phyloP scores from a whole-genome alignment of 2,329 filamentous ascomycete species.

The Pseudogymnoascus sp. region DNA sequence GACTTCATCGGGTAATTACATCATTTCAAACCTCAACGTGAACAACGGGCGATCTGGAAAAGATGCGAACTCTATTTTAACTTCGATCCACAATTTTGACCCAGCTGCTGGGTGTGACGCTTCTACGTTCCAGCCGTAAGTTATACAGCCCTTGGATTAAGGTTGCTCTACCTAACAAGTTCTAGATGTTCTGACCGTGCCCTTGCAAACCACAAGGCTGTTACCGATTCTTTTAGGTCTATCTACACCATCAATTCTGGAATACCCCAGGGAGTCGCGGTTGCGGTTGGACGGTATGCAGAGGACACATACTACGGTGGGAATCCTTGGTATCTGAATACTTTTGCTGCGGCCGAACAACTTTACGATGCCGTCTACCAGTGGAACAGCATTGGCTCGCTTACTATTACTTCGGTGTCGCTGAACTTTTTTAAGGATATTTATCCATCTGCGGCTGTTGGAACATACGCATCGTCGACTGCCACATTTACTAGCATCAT shows the following conservation, averaged over 20 bases:
- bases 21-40: slow-evolving; percentile 61
- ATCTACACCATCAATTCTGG: slow-evolving; percentile 64
- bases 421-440: slow-evolving; percentile 66
- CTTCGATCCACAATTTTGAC: slow-evolving; percentile 63
- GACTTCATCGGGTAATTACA: slow-evolving; percentile 45
- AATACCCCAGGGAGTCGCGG: slow-evolving; percentile 50
- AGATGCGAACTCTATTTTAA: slow-evolving; percentile 64
- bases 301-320: slow-evolving; percentile 71
- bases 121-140: slow-evolving; percentile 66
- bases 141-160: neutral
- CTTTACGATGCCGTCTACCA: slow-evolving; percentile 69
- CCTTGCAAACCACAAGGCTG: slow-evolving; percentile 68
- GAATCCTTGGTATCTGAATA: slow-evolving; percentile 76
- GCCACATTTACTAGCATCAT: slow-evolving; percentile 56
- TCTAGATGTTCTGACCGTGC: slow-evolving; percentile 36
- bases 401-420: slow-evolving; percentile 58
- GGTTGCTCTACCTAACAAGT: neutral
- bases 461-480: slow-evolving; percentile 56
- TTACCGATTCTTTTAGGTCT: slow-evolving; percentile 67
- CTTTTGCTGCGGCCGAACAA: slow-evolving; percentile 70
- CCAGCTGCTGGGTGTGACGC: slow-evolving; percentile 59
- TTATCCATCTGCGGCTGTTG: slow-evolving; percentile 47
- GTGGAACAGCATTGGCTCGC: slow-evolving; percentile 56
- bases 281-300: slow-evolving; percentile 59
- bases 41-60: slow-evolving; percentile 58